Percentiles rank a stretch among this genome's conserved stretches.
Evolutionary conservation across 164 flowering plant species (phyloP).

Genomic region (Piper longum): DNA sequence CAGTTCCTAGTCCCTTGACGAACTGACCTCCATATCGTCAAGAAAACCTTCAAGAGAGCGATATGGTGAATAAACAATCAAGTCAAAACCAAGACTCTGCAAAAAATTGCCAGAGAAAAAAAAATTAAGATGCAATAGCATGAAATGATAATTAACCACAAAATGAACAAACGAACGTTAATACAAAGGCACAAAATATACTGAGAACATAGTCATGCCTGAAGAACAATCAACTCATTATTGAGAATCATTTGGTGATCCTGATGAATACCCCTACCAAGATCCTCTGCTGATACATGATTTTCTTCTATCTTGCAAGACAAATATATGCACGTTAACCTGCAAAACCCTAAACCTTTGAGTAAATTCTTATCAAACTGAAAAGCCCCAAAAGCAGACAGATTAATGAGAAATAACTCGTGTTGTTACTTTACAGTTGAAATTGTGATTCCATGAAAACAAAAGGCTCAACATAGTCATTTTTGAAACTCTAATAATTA

Average conservation of each 20-base stretch:
- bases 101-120: slow-evolving; percentile 4
- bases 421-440: no score
- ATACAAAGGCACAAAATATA: not conserved
- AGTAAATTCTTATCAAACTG: not conserved
- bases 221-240: slow-evolving; percentile 92
- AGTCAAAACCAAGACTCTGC: slow-evolving; percentile 95
- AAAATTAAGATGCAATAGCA: slow-evolving; percentile 1
- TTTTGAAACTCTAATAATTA: no score
- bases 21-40: slow-evolving; percentile 61
- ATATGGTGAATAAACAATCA: slow-evolving; percentile 94
- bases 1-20: not conserved
- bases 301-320: slow-evolving; percentile 98
- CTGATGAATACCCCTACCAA: slow-evolving; percentile 93
- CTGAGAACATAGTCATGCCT: slow-evolving; percentile 45
- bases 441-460: no score
- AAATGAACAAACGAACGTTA: slow-evolving; percentile 1
- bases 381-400: no score
- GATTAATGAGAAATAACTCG: no score
- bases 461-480: no score
- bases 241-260: slow-evolving; percentile 96
- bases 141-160: not conserved
- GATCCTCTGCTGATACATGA: slow-evolving; percentile 99
- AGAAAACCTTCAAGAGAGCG: slow-evolving; percentile 87
- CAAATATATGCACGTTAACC: slow-evolving; percentile 94
- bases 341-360: slow-evolving; percentile 11